Evolutionary conservation across 106 monocot species (phyloP), one percentile per base, ranked within the genome.

Genomic region (Iris macrosiphon): DNA sequence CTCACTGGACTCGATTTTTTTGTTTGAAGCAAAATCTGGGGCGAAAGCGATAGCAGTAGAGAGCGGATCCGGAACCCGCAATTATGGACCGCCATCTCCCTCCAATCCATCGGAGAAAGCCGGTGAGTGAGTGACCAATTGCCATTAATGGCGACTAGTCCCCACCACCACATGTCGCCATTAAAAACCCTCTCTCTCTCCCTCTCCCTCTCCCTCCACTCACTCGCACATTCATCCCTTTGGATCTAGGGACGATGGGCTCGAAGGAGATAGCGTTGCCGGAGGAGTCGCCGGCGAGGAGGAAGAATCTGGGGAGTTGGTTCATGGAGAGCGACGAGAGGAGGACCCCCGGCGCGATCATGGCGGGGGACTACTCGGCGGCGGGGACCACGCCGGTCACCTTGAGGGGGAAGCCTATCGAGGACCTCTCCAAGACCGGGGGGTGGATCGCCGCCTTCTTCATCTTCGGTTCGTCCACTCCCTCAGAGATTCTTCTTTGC

Each of bases 401-500:
- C 29, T 64, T 94, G 20, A 60, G 61, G 38, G 81, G 93, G 43
- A 81, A 68, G 60, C 84, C 88, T 0, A 94, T 94, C 29, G 45
- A 73, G 57, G 63, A 88, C 70, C 72, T 94, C 38, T 81, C 84
- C 9, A 73, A 76, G 61, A 94, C 93, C 29, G 93, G 93, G 0
- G 93, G 93, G 6, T 94, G 88, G 93, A 22, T 81, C 5, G 93
- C 93, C 7, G 88, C 88, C 31, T 84, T 89, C 79, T 94, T 94
- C 79, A 94, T 94, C 49, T 89, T 94, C 34, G 93, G 92, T 92
- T 21, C 2, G 49, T 4, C 12, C 19, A 18, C 3, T 53, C 33
- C 18, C 20, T 19, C 13, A 44, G 13, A 18, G 44, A 44, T 8
- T 19, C 6, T 46, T 14, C 11, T 24, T 21, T 24, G 7, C 22